Evolutionary conservation across 352 stramenopile genomes (phyloP).

Genomic region (Nothophytophthora sp.): DNA sequence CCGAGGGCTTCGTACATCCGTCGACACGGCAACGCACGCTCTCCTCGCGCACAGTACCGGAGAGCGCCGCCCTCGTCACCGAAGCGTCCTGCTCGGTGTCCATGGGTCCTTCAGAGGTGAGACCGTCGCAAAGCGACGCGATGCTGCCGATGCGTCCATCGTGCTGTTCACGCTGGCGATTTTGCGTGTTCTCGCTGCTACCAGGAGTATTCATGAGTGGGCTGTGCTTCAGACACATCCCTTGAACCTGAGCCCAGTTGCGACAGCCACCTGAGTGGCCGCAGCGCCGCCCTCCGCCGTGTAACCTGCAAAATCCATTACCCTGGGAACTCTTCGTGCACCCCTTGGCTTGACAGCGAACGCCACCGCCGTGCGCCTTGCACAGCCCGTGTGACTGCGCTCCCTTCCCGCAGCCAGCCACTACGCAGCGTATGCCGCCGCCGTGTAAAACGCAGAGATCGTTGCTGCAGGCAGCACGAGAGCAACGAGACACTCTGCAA

Average conservation of each 20-base stretch:
- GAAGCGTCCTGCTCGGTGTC: neutral
- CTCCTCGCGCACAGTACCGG: neutral
- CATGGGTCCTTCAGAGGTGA: neutral
- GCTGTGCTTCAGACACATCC: slow-evolving; percentile 4
- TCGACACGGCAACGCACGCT: neutral
- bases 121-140: too few species aligned
- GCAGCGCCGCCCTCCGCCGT: slow-evolving; percentile 6
- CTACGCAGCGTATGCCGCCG: neutral
- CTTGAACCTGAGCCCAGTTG: slow-evolving; percentile 2
- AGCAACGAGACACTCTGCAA: neutral
- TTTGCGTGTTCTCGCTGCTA: too few species aligned
- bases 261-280: neutral
- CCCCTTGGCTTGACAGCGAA: neutral
- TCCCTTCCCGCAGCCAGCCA: neutral
- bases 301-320: neutral
- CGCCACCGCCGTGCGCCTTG: neutral
- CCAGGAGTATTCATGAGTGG: too few species aligned
- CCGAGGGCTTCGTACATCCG: neutral
- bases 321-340: neutral
- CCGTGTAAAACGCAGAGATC: neutral
- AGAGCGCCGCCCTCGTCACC: neutral
- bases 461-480: neutral
- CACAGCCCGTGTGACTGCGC: slow-evolving; percentile 4
- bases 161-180: too few species aligned
- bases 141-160: too few species aligned